A percentile compares a stretch with the other conserved stretches of the same genome.
Evolutionary conservation across 306 rosid genomes (phyloP).

Genomic region (Cicer cuneatum): DNA sequence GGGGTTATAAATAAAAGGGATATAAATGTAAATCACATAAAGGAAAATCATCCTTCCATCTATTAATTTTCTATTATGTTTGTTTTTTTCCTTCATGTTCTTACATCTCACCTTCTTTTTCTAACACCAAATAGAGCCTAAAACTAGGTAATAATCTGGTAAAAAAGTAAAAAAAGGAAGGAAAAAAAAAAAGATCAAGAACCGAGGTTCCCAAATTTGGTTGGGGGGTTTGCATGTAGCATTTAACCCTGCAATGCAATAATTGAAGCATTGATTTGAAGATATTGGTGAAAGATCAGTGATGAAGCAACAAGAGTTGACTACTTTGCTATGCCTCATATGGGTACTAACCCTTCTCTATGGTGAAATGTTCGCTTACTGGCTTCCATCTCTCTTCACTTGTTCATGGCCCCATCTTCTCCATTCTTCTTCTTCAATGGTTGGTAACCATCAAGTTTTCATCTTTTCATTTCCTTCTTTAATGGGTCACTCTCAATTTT

Average conservation of each 20-base stretch:
- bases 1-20: too few species aligned
- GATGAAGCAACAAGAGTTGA: conserved; percentile 78
- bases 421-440: conserved; percentile 48
- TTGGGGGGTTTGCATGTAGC: neutral
- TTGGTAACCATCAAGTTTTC: conserved; percentile 42
- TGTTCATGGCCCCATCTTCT: conserved; percentile 76
- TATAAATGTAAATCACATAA: too few species aligned
- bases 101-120: too few species aligned
- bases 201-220: neutral
- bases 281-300: neutral
- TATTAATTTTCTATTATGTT: too few species aligned
- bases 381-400: conserved; percentile 60
- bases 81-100: too few species aligned
- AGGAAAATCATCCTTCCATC: too few species aligned
- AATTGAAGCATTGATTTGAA: neutral
- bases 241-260: neutral
- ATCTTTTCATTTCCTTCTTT: conserved; percentile 16
- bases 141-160: too few species aligned
- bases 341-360: conserved; percentile 75
- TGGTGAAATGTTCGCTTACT: conserved; percentile 72
- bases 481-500: conserved; percentile 35
- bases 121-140: too few species aligned
- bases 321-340: conserved; percentile 55
- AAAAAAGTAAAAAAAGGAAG: too few species aligned
- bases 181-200: neutral